These are phyloP conservation scores for Ascochyta koolunga DNA, from an alignment of 2,329 filamentous ascomycete genomes.

Conservation along the genomic window DNA sequence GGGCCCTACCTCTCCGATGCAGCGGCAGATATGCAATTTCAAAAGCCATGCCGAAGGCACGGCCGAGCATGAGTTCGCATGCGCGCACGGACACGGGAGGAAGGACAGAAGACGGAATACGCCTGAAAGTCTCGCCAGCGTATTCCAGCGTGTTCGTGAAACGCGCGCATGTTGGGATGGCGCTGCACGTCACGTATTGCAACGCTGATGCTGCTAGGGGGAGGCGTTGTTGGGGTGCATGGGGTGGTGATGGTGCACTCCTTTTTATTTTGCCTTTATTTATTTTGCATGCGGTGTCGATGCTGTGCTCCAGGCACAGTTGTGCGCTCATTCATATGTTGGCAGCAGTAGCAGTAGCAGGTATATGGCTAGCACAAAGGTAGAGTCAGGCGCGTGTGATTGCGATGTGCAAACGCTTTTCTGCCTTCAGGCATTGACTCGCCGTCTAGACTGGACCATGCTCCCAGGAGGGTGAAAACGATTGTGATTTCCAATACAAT, in stretches of 20 bases:
- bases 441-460: conserved; percentile 3
- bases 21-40: conserved; percentile 5
- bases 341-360: neutral
- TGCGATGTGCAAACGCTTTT: conserved; percentile 13
- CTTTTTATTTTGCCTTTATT: neutral
- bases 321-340: neutral
- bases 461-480: neutral
- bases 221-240: neutral
- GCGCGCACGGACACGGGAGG: conserved; percentile 1
- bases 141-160: conserved; percentile 6
- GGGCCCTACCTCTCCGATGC: neutral
- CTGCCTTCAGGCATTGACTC: no score
- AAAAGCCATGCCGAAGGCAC: neutral
- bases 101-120: neutral
- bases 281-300: neutral
- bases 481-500: neutral
- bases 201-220: conserved; percentile 3
- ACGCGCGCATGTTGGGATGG: neutral
- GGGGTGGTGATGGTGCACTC: neutral
- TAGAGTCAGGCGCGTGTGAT: conserved; percentile 8
- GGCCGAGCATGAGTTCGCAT: conserved; percentile 17
- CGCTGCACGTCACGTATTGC: neutral
- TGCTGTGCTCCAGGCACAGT: conserved; percentile 7
- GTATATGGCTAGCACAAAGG: conserved; percentile 3
- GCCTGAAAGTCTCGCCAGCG: neutral